A percentile compares a stretch with the other conserved stretches of the same genome.
phyloP scores from a whole-genome alignment of 768 basidiomycete genomes.

The Russula brevipes region DNA sequence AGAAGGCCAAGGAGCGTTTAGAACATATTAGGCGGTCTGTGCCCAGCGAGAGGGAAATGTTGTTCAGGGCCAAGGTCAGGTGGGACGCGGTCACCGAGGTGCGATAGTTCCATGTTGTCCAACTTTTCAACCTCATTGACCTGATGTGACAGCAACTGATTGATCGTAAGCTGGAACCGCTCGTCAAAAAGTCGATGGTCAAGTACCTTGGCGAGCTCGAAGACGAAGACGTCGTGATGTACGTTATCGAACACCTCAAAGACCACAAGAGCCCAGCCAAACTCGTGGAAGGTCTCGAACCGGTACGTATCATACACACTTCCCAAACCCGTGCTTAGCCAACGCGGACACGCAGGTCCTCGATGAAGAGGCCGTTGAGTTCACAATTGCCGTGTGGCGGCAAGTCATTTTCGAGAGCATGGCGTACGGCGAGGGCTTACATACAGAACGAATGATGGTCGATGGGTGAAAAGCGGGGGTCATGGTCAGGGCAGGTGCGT shows the following conservation, averaged over 20 bases:
- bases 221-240: conserved; percentile 92
- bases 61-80: conserved; percentile 81
- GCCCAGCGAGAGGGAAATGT: conserved; percentile 67
- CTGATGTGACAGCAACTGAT: conserved; percentile 54
- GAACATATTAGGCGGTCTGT: conserved; percentile 72
- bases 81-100: conserved; percentile 93
- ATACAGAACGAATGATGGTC: conserved; percentile 80
- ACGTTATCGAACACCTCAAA: conserved; percentile 86
- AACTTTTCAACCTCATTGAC: conserved; percentile 20
- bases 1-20: conserved; percentile 73
- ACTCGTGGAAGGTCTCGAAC: conserved; percentile 84
- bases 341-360: conserved; percentile 56
- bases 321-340: background rate
- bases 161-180: conserved; percentile 79
- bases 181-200: conserved; percentile 77
- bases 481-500: conserved; percentile 26
- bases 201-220: conserved; percentile 89
- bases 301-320: conserved; percentile 49
- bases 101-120: conserved; percentile 30
- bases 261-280: conserved; percentile 84
- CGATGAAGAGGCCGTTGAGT: conserved; percentile 83
- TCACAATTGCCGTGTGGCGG: conserved; percentile 79
- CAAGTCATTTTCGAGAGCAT: conserved; percentile 94
- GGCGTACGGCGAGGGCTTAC: conserved; percentile 84
- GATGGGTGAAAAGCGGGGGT: conserved; percentile 40